Evolutionary conservation across 2,329 filamentous ascomycete species (phyloP).

Genomic region (Hysterium pulicare): DNA sequence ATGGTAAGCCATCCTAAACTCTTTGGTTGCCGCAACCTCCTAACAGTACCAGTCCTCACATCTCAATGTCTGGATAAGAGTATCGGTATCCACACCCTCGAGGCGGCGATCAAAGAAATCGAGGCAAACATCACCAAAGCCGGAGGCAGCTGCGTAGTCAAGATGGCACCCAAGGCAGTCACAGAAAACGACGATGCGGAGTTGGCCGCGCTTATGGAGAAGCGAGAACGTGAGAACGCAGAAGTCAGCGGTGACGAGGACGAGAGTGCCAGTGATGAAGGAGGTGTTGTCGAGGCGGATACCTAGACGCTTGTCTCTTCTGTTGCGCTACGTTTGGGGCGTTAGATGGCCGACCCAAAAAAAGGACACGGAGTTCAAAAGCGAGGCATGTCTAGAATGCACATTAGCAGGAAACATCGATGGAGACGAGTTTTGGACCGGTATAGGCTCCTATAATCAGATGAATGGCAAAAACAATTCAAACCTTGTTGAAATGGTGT

Average conservation of each 20-base stretch:
- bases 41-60: conserved; percentile 64
- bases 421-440: too few relatives aligned
- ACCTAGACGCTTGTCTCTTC: conserved; percentile 18
- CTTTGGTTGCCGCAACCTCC: not conserved
- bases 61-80: conserved; percentile 94
- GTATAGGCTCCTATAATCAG: too few relatives aligned
- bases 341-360: too few relatives aligned
- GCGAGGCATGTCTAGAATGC: too few relatives aligned
- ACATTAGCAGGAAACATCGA: too few relatives aligned
- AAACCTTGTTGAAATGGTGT: too few relatives aligned
- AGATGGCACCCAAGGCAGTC: conserved; percentile 99
- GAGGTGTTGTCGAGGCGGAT: conserved; percentile 51
- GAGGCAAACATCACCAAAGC: conserved; percentile 72
- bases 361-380: too few relatives aligned
- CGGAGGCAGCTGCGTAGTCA: conserved; percentile 78
- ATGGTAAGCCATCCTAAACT: conserved; percentile 42
- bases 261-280: conserved; percentile 91
- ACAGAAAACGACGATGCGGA: conserved; percentile 98
- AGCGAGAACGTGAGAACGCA: conserved; percentile 95
- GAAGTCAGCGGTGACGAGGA: conserved; percentile 98
- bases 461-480: too few relatives aligned
- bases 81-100: conserved; percentile 76
- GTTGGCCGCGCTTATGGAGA: conserved; percentile 97
- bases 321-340: too few relatives aligned
- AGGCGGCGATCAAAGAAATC: conserved; percentile 87